Percentiles rank a stretch among this genome's conserved stretches.
phyloP scores from a whole-genome alignment of 164 flowering plant species.

The Berberis vulgaris region DNA sequence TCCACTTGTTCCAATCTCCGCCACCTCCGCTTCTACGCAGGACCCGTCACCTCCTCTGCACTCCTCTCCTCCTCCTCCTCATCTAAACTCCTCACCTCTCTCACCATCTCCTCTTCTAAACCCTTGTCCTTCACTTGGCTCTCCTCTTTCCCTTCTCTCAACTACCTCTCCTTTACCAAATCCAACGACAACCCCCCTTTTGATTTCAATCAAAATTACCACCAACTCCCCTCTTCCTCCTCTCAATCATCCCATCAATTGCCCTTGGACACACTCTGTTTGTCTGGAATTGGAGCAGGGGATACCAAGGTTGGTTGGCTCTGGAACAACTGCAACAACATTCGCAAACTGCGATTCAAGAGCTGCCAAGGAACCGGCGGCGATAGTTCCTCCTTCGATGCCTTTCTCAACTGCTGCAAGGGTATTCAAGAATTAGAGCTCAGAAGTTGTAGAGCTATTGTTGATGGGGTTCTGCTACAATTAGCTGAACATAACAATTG shows the following conservation, averaged over 20 bases:
- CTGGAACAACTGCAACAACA: conserved; percentile 53
- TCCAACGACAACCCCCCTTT: background rate
- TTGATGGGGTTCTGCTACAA: conserved; percentile 36
- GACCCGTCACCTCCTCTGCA: conserved; percentile 33
- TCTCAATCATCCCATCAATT: conserved; percentile 18
- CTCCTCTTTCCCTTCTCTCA: conserved; percentile 31
- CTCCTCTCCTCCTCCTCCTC: conserved; percentile 34
- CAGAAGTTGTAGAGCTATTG: conserved; percentile 52
- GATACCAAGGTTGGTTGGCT: conserved; percentile 51
- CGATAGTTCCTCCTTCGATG: conserved; percentile 27
- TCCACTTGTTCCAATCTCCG: conserved; percentile 31
- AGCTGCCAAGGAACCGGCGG: conserved; percentile 59
- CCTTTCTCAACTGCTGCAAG: conserved; percentile 23
- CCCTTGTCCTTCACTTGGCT: conserved; percentile 49
- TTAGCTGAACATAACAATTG: conserved; percentile 42
- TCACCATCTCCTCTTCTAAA: conserved; percentile 38
- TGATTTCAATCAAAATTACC: background rate
- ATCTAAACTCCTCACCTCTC: conserved; percentile 33
- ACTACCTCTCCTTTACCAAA: conserved; percentile 20
- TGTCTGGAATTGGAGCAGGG: conserved; percentile 39
- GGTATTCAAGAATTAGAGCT: conserved; percentile 55
- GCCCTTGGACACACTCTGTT: conserved; percentile 42
- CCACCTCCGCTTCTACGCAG: conserved; percentile 32
- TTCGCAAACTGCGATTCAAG: conserved; percentile 34
- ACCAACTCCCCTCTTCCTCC: background rate